Base-by-base conservation (phyloP, 2,329 filamentous ascomycete genomes). In the Ophiostoma australiae region DNA sequence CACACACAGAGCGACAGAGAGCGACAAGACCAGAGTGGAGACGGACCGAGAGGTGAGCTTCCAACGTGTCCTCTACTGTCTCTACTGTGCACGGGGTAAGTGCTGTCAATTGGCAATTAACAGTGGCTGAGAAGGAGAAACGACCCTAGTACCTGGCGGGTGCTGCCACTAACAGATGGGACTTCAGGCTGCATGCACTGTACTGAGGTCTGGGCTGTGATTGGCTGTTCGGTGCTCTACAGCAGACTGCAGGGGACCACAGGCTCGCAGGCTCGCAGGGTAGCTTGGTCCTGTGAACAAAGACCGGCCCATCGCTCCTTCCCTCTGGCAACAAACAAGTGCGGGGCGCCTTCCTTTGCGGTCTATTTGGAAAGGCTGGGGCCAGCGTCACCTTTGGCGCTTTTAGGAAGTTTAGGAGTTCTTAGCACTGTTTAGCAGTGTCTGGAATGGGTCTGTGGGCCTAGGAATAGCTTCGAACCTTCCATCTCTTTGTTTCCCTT, bases 21-120 rank as follows among this genome's bases (percentile, higher is more conserved):
- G 31, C 70, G 69, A 39, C 70, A 70, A 61, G 70, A n/a, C 27
- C 27, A 61, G 37, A 48, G 66, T 66, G 63, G 63, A 39, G 63
- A 39, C 63, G 35, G 63, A 3, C 17, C 63, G 23, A 27, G 65
- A 44, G 66, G 20, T 41, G 65, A 68, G 67, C 41, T 55, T 74
- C 72, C 74, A 75, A 75, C 73, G 73, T 74, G 73, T 75, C 74
- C 74, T 75, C 74, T 75, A 73, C 73, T 74, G n/a, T 55, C 44
- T 48, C 44, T 48, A 48, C 44, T 48, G 44, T 48, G 44, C 44
- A 48, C 17, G 44, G 52, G 11, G 23, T 58, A 13, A 11, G 8
- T 23, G 52, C 20, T 55, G 48, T 55, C 48, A 55, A 55, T 55
- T 55, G n/a, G 44, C 15, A 48, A 39, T 39, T 39, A 11, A 39